Evolutionary conservation across 305 asterid species (phyloP).

Genomic region (Fraxinus baroniana): DNA sequence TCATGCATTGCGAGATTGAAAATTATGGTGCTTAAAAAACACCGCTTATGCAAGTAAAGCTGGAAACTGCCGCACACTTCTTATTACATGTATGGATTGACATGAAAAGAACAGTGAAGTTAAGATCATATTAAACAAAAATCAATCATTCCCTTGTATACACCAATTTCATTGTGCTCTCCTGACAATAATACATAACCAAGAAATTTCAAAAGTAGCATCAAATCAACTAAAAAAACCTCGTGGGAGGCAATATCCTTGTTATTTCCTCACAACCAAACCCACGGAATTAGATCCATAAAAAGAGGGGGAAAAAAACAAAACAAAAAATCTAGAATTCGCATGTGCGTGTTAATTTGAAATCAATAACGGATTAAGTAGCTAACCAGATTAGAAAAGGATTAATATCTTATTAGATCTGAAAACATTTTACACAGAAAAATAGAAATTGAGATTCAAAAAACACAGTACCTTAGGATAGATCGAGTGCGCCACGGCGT

Average conservation of each 20-base stretch:
- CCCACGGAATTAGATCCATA: neutral
- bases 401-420: slow-evolving; percentile 31
- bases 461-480: slow-evolving; percentile 28
- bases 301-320: neutral
- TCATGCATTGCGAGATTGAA: neutral
- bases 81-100: neutral
- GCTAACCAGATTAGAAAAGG: slow-evolving; percentile 3
- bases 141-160: neutral
- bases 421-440: neutral
- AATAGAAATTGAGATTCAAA: slow-evolving; percentile 1
- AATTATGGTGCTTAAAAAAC: neutral
- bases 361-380: neutral
- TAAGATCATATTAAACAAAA: neutral
- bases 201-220: neutral
- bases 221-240: slow-evolving; percentile 2
- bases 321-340: neutral
- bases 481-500: slow-evolving; percentile 31
- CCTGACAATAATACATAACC: neutral
- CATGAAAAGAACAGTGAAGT: neutral
- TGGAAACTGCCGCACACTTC: neutral
- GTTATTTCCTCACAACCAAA: neutral
- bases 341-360: neutral
- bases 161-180: neutral
- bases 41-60: neutral
- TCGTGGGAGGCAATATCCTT: neutral